Percentiles rank a stretch among this genome's conserved stretches.
Evolutionary conservation across 192 early-diverging fungal genomes (phyloP).

Genomic region (Chytriomyces sp.): DNA sequence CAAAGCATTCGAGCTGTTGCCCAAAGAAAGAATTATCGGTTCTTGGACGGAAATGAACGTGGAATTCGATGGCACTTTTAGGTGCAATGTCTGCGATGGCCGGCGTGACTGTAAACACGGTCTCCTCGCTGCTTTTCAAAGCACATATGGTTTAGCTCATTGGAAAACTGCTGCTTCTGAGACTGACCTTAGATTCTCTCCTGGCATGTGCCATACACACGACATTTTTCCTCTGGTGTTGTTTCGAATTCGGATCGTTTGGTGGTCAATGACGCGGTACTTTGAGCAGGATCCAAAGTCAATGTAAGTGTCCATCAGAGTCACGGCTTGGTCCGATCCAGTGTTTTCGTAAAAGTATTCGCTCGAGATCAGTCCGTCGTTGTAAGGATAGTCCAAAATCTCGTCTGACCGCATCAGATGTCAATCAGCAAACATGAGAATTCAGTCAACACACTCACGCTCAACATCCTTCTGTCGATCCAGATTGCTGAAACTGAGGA

Average conservation of each 20-base stretch:
- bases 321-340: conserved; percentile 42
- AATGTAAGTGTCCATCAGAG: conserved; percentile 54
- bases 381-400: conserved; percentile 49
- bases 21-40: conserved; percentile 63
- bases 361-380: conserved; percentile 42
- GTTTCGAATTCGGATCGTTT: conserved; percentile 54
- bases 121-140: conserved; percentile 39
- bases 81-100: conserved; percentile 49
- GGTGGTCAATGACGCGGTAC: conserved; percentile 57
- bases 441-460: neutral
- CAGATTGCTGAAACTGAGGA: conserved; percentile 38
- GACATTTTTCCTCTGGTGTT: conserved; percentile 63
- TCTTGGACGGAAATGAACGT: conserved; percentile 55
- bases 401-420: conserved; percentile 1
- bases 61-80: conserved; percentile 51
- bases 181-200: conserved; percentile 41
- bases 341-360: conserved; percentile 62
- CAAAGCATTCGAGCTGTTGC: conserved; percentile 61
- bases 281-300: conserved; percentile 63
- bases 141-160: neutral
- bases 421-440: too few relatives aligned
- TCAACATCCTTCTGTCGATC: conserved; percentile 3
- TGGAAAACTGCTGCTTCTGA: neutral
- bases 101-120: conserved; percentile 55
- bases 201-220: conserved; percentile 60